These are phyloP conservation scores for Barnettozyma vustinii DNA, from an alignment of 805 yeast genomes.

Conservation along the genomic window DNA sequence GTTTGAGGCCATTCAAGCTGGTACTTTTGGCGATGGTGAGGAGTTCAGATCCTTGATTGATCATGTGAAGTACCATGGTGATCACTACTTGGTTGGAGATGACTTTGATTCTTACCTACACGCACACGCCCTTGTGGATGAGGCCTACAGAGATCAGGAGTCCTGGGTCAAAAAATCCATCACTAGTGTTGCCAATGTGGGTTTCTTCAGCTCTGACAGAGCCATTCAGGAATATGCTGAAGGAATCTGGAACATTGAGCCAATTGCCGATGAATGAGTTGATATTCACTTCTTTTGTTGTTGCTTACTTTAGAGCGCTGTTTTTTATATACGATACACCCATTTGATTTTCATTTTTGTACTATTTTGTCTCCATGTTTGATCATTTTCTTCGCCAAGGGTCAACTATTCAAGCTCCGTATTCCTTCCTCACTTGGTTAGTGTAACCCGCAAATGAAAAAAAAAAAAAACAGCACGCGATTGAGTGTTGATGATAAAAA, in stretches of 20 bases:
- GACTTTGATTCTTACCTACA: constrained; percentile 85
- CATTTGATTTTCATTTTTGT: neutral
- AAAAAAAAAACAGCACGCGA: too few species aligned
- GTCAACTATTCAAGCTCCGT: too few species aligned
- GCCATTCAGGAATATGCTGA: constrained; percentile 91
- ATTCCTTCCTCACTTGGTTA: too few species aligned
- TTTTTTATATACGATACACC: neutral
- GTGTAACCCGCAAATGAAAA: too few species aligned
- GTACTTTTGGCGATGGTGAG: constrained; percentile 63
- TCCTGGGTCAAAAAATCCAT: constrained; percentile 77
- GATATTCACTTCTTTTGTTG: neutral
- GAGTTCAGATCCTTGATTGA: constrained; percentile 68
- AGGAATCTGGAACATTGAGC: constrained; percentile 88
- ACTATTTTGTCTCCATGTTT: neutral
- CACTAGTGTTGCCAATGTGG: constrained; percentile 83
- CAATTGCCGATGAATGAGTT: constrained; percentile 29
- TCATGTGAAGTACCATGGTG: constrained; percentile 68
- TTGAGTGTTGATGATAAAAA: too few species aligned
- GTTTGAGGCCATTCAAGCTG: constrained; percentile 59
- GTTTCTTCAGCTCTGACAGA: constrained; percentile 87
- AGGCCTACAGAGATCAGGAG: constrained; percentile 58
- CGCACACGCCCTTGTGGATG: constrained; percentile 73
- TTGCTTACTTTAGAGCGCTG: neutral
- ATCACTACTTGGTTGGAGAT: constrained; percentile 79
- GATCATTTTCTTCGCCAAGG: neutral